These are phyloP conservation scores for Lactifluus subvellereus DNA, from an alignment of 768 basidiomycete species.

Conservation along the genomic window DNA sequence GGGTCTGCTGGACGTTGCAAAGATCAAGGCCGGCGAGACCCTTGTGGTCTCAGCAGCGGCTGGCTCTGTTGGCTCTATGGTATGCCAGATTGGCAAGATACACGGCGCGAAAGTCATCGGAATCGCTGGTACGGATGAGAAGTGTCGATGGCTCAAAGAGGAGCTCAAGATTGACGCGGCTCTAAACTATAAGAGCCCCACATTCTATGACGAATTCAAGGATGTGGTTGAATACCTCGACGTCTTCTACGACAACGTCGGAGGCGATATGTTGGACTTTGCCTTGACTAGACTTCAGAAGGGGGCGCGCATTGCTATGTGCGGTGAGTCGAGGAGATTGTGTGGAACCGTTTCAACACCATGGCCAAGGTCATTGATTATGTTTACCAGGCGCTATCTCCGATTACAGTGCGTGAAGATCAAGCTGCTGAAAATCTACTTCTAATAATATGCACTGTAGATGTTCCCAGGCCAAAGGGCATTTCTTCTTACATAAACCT, in stretches of 20 bases:
- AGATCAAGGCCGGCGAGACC: conserved; percentile 78
- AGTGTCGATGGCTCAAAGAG: conserved; percentile 76
- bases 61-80: conserved; percentile 77
- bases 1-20: conserved; percentile 79
- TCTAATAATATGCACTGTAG: conserved; percentile 32
- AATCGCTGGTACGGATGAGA: conserved; percentile 82
- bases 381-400: conserved; percentile 66
- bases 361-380: not conserved
- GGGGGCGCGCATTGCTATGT: conserved; percentile 71
- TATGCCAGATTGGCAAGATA: conserved; percentile 81
- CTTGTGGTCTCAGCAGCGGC: conserved; percentile 94
- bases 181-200: conserved; percentile 80
- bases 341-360: not conserved
- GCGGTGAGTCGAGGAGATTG: conserved; percentile 47
- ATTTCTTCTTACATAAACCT: conserved; percentile 61
- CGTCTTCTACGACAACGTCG: conserved; percentile 81
- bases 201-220: conserved; percentile 69
- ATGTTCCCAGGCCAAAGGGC: conserved; percentile 54
- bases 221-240: conserved; percentile 66
- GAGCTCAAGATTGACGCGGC: conserved; percentile 81
- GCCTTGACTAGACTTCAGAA: conserved; percentile 67
- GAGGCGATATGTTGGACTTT: conserved; percentile 77
- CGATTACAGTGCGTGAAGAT: conserved; percentile 56
- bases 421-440: not conserved
- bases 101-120: conserved; percentile 79